phyloP scores from a whole-genome alignment of 441 rosid genomes.

The Brassica balearica region DNA sequence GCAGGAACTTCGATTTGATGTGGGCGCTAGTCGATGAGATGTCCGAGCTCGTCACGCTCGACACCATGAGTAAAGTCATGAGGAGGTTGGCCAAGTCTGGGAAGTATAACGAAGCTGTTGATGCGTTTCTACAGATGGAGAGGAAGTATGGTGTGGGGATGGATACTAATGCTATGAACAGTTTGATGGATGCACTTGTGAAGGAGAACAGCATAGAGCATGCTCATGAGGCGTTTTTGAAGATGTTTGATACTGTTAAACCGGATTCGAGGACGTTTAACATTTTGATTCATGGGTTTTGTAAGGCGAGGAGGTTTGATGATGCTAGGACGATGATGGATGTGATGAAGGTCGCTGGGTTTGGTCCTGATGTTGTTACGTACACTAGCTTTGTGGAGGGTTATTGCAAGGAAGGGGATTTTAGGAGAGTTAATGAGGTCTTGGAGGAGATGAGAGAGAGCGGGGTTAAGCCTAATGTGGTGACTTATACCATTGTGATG shows the following conservation, averaged over 20 bases:
- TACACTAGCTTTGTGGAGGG: slow-evolving; percentile 73
- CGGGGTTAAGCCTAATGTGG: slow-evolving; percentile 60
- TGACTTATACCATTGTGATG: slow-evolving; percentile 71
- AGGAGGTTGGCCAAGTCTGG: slow-evolving; percentile 57
- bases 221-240: slow-evolving; percentile 52
- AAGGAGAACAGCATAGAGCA: slow-evolving; percentile 69
- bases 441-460: slow-evolving; percentile 70
- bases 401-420: slow-evolving; percentile 68
- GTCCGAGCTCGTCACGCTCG: neutral
- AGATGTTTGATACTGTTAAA: slow-evolving; percentile 46
- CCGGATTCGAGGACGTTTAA: slow-evolving; percentile 52
- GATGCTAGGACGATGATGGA: slow-evolving; percentile 64
- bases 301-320: slow-evolving; percentile 66
- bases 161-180: slow-evolving; percentile 57
- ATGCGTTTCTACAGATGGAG: slow-evolving; percentile 64
- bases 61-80: neutral
- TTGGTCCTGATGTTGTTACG: slow-evolving; percentile 58
- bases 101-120: slow-evolving; percentile 61
- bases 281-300: slow-evolving; percentile 77
- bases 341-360: slow-evolving; percentile 58
- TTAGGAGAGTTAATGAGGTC: slow-evolving; percentile 58
- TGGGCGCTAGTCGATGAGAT: neutral
- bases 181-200: slow-evolving; percentile 74
- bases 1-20: slow-evolving; percentile 1
- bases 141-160: slow-evolving; percentile 48